Base-by-base conservation (phyloP, 108 stramenopile species). In the Fistulifera pelliculosa region DNA sequence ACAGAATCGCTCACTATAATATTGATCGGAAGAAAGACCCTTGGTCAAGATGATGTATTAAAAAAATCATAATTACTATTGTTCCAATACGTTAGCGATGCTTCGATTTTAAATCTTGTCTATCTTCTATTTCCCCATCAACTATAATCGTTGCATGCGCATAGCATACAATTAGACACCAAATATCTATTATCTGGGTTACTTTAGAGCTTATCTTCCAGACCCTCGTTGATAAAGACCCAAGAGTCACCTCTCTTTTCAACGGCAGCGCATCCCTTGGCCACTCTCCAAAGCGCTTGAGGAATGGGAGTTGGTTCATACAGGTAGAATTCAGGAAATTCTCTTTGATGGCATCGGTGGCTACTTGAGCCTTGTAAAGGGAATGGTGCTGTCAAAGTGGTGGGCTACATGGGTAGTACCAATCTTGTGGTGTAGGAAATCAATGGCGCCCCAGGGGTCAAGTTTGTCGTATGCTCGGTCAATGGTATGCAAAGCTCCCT, bases 331-430 rank as follows among this genome's bases (percentile, higher is more conserved):
- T 91, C 76, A 21, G 90, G 90, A 52, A 83, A 91, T 64, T 74
- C 56, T 81, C 81, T 50, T 85, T 87, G 65, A 91, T 86, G 26
- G 90, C 90, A 66, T 91, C 85, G n/a, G 90, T 91, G 35, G 90
- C 90, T 35, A 56, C 68, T 49, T 86, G 70, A 14, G 90, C 90
- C 64, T 87, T 87, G 65, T 91, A 91, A 52, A 87, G 90, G 90
- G 90, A 42, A 91, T 86, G 39, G 77, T 82, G 49, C 81, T 87
- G 68, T 95, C 95, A 38, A 96, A 76, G 71, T 98, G 97, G 67
- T 98, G 97, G 28, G 90, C 91, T 11, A 98, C 97, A 69, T 98
- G 97, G 3, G 96, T 97, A 39, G 88, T 83, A 42, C 89, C 82
- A 77, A 98, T 98, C 59, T 87, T 76, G 81, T 95, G 97, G 65